Evolutionary conservation across 2,329 filamentous ascomycete genomes (phyloP).

Genomic region (Aplosporella prunicola): DNA sequence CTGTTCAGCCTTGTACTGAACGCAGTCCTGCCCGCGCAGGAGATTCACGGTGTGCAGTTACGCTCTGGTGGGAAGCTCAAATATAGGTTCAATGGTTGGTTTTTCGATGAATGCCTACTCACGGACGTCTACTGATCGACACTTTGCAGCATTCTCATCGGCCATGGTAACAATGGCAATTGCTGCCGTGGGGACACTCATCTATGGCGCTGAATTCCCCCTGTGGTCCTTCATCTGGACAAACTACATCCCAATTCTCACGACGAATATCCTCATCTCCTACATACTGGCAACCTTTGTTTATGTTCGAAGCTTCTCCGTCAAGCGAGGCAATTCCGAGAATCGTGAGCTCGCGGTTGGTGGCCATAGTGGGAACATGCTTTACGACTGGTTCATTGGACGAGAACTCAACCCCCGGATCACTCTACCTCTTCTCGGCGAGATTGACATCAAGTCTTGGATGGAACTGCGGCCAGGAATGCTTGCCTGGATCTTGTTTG

Average conservation of each 20-base stretch:
- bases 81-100: slow-evolving; percentile 60
- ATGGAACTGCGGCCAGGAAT: slow-evolving; percentile 88
- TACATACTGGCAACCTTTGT: slow-evolving; percentile 65
- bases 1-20: slow-evolving; percentile 65
- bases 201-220: slow-evolving; percentile 70
- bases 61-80: slow-evolving; percentile 62
- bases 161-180: slow-evolving; percentile 62
- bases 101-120: neutral
- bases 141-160: slow-evolving; percentile 58
- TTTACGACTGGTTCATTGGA: slow-evolving; percentile 97
- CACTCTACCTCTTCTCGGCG: slow-evolving; percentile 66
- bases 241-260: slow-evolving; percentile 80
- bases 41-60: slow-evolving; percentile 61
- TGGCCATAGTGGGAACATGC: slow-evolving; percentile 69
- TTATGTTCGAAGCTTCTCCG: slow-evolving; percentile 72
- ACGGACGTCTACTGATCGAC: slow-evolving; percentile 15
- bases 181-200: slow-evolving; percentile 62
- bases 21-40: slow-evolving; percentile 63
- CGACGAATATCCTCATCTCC: slow-evolving; percentile 70
- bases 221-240: slow-evolving; percentile 91
- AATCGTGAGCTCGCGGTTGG: slow-evolving; percentile 72
- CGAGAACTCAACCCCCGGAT: slow-evolving; percentile 88
- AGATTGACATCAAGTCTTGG: slow-evolving; percentile 83
- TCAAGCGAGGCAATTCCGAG: slow-evolving; percentile 63
- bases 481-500: slow-evolving; percentile 78